A percentile compares a stretch with the other conserved stretches of the same genome.
phyloP scores from a whole-genome alignment of 2,329 filamentous ascomycete species.

The Aspergillus flavus region DNA sequence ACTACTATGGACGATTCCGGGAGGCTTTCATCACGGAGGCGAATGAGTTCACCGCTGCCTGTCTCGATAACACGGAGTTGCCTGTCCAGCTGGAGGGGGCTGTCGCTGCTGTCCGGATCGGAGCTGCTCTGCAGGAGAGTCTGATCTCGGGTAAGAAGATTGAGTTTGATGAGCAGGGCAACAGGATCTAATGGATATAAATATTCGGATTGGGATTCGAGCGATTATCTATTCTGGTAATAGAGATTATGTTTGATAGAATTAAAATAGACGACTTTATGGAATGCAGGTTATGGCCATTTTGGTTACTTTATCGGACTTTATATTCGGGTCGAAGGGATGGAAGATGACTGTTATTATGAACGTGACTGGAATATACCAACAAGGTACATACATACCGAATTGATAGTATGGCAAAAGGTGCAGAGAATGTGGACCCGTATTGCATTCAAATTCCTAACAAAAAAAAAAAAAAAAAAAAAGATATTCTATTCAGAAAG shows the following conservation, averaged over 20 bases:
- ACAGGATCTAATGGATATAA: slow-evolving; percentile 40
- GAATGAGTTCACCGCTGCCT: slow-evolving; percentile 63
- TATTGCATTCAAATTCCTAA: too few relatives aligned
- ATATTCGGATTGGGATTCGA: too few relatives aligned
- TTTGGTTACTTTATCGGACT: neutral
- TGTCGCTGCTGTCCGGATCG: slow-evolving; percentile 62
- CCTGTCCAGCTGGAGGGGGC: slow-evolving; percentile 62
- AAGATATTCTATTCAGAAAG: too few relatives aligned
- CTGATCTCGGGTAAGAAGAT: slow-evolving; percentile 58
- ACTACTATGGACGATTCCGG: slow-evolving; percentile 66
- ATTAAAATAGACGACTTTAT: neutral
- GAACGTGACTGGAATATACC: too few relatives aligned
- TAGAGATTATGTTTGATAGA: neutral
- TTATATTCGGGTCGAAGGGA: neutral
- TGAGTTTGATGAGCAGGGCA: slow-evolving; percentile 59
- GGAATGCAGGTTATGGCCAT: neutral
- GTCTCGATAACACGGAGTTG: slow-evolving; percentile 59
- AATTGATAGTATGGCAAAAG: too few relatives aligned
- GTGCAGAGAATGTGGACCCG: too few relatives aligned
- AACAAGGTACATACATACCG: too few relatives aligned
- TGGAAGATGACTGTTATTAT: too few relatives aligned
- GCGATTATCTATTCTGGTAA: neutral
- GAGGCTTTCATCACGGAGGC: slow-evolving; percentile 65
- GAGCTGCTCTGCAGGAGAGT: slow-evolving; percentile 58
- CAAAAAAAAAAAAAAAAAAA: too few relatives aligned